Conservation (phyloP, 805 yeast species). For the Suhomyces pyralidae region DNA sequence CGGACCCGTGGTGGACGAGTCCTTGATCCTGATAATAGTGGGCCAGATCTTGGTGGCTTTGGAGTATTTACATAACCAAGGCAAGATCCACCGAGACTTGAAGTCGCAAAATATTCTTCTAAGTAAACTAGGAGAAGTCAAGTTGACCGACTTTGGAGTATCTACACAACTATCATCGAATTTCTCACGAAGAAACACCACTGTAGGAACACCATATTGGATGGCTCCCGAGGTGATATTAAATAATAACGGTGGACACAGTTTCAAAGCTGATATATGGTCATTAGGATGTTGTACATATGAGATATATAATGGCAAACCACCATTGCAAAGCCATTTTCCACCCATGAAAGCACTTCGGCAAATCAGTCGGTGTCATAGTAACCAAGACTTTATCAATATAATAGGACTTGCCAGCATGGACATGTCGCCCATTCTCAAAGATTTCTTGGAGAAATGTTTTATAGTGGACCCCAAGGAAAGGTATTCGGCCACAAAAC, state of each 20-base stretch:
- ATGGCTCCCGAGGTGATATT: slow-evolving; percentile 62
- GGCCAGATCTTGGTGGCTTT: slow-evolving; percentile 58
- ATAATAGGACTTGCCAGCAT: slow-evolving; percentile 24
- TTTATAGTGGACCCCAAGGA: slow-evolving; percentile 32
- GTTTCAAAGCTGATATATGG: slow-evolving; percentile 71
- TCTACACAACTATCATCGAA: slow-evolving; percentile 42
- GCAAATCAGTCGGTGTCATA: slow-evolving; percentile 31
- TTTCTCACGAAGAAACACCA: slow-evolving; percentile 42
- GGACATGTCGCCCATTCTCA: slow-evolving; percentile 22
- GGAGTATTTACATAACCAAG: slow-evolving; percentile 62
- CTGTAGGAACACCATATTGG: slow-evolving; percentile 61
- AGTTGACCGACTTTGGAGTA: slow-evolving; percentile 46
- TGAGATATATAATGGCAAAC: slow-evolving; percentile 68
- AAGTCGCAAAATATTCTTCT: slow-evolving; percentile 42
- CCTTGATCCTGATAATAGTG: slow-evolving; percentile 49
- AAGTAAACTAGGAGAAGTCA: slow-evolving; percentile 36
- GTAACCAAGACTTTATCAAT: slow-evolving; percentile 27
- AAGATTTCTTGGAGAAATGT: slow-evolving; percentile 33
- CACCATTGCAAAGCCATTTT: slow-evolving; percentile 51
- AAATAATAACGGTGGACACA: slow-evolving; percentile 56
- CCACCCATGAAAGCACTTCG: slow-evolving; percentile 46
- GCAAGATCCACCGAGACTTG: slow-evolving; percentile 67
- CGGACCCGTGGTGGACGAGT: slow-evolving; percentile 55
- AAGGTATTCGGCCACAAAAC: slow-evolving; percentile 29
- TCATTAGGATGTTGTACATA: slow-evolving; percentile 75